Evolutionary conservation across 176 grass and related monocot species (phyloP).

Genomic region (Pontederia paniculata): DNA sequence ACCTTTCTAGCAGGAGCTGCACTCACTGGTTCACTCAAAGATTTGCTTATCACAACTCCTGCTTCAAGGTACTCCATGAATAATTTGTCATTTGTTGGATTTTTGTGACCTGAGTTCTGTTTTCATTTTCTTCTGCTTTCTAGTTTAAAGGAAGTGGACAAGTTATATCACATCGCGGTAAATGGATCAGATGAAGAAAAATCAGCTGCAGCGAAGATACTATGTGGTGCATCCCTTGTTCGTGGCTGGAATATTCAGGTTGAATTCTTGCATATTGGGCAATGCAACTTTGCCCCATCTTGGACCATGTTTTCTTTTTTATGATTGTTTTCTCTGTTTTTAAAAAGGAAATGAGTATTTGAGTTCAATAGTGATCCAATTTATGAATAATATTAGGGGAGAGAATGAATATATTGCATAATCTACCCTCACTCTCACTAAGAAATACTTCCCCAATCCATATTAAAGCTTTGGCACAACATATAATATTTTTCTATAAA

Average conservation of each 20-base stretch:
- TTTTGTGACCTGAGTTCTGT: neutral
- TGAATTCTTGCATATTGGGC: too few species aligned
- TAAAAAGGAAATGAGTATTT: too few species aligned
- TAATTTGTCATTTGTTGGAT: neutral
- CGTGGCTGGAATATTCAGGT: slow-evolving; percentile 16
- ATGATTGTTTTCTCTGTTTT: too few species aligned
- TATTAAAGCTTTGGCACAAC: too few species aligned
- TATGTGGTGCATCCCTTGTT: slow-evolving; percentile 11
- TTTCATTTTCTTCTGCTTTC: neutral
- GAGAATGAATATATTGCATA: too few species aligned
- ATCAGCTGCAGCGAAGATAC: slow-evolving; percentile 5
- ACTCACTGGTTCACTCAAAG: slow-evolving; percentile 2
- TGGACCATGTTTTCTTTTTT: too few species aligned
- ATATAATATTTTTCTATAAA: too few species aligned
- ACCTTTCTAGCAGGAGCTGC: slow-evolving; percentile 11
- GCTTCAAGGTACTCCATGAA: slow-evolving; percentile 13
- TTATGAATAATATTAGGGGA: too few species aligned
- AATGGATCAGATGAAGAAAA: slow-evolving; percentile 18
- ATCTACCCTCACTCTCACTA: too few species aligned
- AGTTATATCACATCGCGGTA: slow-evolving; percentile 11
- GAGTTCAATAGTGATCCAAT: too few species aligned
- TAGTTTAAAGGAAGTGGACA: slow-evolving; percentile 5
- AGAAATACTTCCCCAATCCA: too few species aligned
- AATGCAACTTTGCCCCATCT: too few species aligned
- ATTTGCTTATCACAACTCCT: slow-evolving; percentile 7